phyloP scores from a whole-genome alignment of 192 early-diverging fungal genomes.

The Mortierella hygrophila region DNA sequence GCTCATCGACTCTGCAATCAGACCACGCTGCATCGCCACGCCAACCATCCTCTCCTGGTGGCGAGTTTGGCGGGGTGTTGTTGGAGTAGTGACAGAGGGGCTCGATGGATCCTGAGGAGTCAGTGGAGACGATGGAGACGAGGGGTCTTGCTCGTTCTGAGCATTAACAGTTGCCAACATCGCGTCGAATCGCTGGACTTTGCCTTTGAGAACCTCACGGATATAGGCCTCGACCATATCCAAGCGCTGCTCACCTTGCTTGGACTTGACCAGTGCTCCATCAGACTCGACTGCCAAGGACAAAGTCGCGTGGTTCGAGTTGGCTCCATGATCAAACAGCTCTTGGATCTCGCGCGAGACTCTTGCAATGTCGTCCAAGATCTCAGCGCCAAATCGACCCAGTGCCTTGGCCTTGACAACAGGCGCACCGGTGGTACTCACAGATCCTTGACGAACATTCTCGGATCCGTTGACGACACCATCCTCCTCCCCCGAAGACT shows the following conservation, averaged over 20 bases:
- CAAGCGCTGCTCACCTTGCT: slow-evolving; percentile 29
- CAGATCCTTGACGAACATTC: slow-evolving; percentile 14
- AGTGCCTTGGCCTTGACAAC: slow-evolving; percentile 37
- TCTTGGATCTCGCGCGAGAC: slow-evolving; percentile 45
- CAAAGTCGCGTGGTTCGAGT: slow-evolving; percentile 23
- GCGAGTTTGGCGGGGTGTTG: slow-evolving; percentile 12
- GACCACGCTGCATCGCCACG: slow-evolving; percentile 50
- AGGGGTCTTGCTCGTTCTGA: slow-evolving; percentile 25
- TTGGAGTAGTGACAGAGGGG: not conserved
- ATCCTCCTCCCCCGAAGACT: slow-evolving; percentile 13
- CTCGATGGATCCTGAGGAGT: slow-evolving; percentile 5
- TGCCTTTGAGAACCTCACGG: slow-evolving; percentile 32
- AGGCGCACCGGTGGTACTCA: not conserved
- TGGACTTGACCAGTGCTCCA: slow-evolving; percentile 42
- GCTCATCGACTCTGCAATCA: slow-evolving; percentile 43
- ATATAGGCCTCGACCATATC: slow-evolving; percentile 35
- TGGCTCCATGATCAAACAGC: slow-evolving; percentile 37
- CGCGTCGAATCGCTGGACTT: slow-evolving; percentile 31
- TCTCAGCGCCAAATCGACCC: slow-evolving; percentile 43
- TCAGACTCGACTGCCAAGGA: slow-evolving; percentile 36
- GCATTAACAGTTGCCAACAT: slow-evolving; percentile 28
- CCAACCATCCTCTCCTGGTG: slow-evolving; percentile 51
- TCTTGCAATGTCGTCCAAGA: slow-evolving; percentile 44
- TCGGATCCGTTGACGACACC: not conserved
- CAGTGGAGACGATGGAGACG: not conserved